These are phyloP conservation scores for Gaertneriomyces semiglobifer DNA, from an alignment of 192 early-diverging fungal species.

Conservation along the genomic window DNA sequence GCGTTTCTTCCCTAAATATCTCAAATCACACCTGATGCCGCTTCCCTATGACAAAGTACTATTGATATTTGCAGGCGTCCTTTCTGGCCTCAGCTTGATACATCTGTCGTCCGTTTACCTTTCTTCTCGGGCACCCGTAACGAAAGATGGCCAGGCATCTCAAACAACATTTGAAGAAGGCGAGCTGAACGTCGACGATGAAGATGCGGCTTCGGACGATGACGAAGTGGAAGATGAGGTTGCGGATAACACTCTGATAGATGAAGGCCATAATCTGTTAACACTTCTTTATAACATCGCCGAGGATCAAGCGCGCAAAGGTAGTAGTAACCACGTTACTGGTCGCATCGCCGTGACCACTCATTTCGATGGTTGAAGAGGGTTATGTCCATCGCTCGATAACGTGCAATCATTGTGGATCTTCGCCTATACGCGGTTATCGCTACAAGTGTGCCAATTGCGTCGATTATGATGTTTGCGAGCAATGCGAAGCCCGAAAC, in stretches of 20 bases:
- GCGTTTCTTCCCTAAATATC: too few relatives aligned
- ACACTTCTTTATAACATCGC: constrained; percentile 78
- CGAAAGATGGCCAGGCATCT: too few relatives aligned
- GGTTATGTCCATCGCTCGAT: constrained; percentile 72
- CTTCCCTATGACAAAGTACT: too few relatives aligned
- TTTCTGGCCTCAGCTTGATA: too few relatives aligned
- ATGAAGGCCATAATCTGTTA: constrained; percentile 69
- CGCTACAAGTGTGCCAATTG: constrained; percentile 96
- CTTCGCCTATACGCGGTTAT: constrained; percentile 81
- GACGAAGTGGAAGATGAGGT: background rate
- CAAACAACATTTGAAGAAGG: background rate
- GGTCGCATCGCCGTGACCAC: background rate
- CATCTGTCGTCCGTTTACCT: too few relatives aligned
- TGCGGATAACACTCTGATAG: background rate
- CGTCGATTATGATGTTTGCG: constrained; percentile 89
- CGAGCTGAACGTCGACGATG: background rate
- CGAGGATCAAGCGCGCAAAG: constrained; percentile 81
- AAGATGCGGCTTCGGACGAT: constrained; percentile 1
- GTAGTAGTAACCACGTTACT: constrained; percentile 39
- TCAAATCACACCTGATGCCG: too few relatives aligned
- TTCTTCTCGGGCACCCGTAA: too few relatives aligned
- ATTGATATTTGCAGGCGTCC: too few relatives aligned
- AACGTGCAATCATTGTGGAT: constrained; percentile 88
- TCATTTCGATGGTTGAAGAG: constrained; percentile 50
- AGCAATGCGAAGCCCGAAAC: constrained; percentile 80